Percentiles rank a stretch among this genome's conserved stretches.
Conservation (phyloP, 2,329 filamentous ascomycete genomes). For the Trichoderma sp. region DNA sequence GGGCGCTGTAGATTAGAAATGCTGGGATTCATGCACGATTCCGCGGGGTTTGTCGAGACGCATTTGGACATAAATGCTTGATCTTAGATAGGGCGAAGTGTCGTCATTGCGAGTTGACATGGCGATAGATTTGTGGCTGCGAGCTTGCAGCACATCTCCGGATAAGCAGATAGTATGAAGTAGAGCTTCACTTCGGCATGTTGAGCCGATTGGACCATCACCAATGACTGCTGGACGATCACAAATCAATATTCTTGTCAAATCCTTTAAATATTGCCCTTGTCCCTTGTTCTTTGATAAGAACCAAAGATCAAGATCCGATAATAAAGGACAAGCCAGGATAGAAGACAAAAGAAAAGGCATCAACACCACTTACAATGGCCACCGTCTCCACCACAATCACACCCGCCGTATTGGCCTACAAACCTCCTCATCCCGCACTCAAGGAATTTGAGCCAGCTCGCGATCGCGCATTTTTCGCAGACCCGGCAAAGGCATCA, state of each 20-base stretch:
- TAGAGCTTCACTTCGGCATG: background rate
- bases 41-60: background rate
- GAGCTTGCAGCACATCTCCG: background rate
- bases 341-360: background rate
- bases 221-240: background rate
- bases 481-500: slow-evolving; percentile 15
- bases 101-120: slow-evolving; percentile 14
- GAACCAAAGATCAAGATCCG: background rate
- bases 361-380: slow-evolving; percentile 3
- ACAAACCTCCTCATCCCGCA: slow-evolving; percentile 13
- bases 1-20: background rate
- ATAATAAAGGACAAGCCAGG: background rate
- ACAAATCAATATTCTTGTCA: background rate
- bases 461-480: slow-evolving; percentile 19
- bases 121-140: slow-evolving; percentile 1
- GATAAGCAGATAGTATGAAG: background rate
- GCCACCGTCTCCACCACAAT: slow-evolving; percentile 10
- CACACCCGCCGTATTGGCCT: slow-evolving; percentile 16
- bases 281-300: background rate
- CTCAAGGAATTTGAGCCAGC: slow-evolving; percentile 19
- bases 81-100: background rate
- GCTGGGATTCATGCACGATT: background rate
- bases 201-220: background rate
- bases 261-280: background rate
- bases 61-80: background rate